phyloP scores from a whole-genome alignment of 2,329 filamentous ascomycete species.

The Colletotrichum chrysophilum region DNA sequence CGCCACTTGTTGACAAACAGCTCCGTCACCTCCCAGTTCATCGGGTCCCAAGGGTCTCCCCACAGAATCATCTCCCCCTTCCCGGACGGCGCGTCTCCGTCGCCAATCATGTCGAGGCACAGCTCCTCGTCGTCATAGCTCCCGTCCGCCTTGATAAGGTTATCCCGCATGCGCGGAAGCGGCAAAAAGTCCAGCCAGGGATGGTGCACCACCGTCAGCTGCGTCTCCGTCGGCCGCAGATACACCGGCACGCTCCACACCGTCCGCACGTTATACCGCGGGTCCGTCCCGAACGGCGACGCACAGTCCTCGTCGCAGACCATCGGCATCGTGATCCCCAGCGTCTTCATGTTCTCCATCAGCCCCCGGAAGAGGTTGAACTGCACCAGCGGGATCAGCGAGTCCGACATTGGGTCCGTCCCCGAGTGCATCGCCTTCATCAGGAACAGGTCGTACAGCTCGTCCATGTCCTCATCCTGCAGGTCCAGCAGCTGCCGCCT shows the following conservation, averaged over 20 bases:
- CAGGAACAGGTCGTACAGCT: slow-evolving; percentile 1
- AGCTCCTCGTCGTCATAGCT: slow-evolving; percentile 25
- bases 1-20: slow-evolving; percentile 50
- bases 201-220: slow-evolving; percentile 33
- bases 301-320: slow-evolving; percentile 16
- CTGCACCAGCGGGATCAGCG: slow-evolving; percentile 4
- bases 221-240: slow-evolving; percentile 31
- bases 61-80: slow-evolving; percentile 48
- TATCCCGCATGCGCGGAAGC: slow-evolving; percentile 37
- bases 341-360: slow-evolving; percentile 47
- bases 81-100: neutral
- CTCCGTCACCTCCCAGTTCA: slow-evolving; percentile 52
- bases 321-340: slow-evolving; percentile 14
- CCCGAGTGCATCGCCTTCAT: neutral
- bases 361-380: slow-evolving; percentile 59
- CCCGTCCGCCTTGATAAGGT: slow-evolving; percentile 26
- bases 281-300: slow-evolving; percentile 19
- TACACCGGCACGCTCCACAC: neutral
- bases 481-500: neutral
- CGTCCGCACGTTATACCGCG: neutral
- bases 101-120: neutral
- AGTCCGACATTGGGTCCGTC: neutral
- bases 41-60: slow-evolving; percentile 49
- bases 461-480: slow-evolving; percentile 3
- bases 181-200: slow-evolving; percentile 43